Percentiles rank a stretch among this genome's conserved stretches.
Evolutionary conservation across 805 yeast species (phyloP).

Genomic region (Candida taoyuanica): DNA sequence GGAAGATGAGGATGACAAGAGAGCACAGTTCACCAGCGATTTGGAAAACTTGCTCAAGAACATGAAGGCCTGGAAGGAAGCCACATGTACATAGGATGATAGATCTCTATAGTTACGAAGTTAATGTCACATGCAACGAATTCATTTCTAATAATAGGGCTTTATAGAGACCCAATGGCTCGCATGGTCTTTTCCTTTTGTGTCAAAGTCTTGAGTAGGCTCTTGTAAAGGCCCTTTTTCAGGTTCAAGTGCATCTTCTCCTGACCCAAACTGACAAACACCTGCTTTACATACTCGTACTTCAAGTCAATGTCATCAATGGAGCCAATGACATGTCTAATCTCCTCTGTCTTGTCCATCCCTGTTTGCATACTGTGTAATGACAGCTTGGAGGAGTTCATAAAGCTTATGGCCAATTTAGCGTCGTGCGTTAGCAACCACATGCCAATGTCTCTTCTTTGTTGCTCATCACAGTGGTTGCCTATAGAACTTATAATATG

Average conservation of each 20-base stretch:
- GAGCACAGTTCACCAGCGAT: not conserved
- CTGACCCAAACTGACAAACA: slow-evolving; percentile 20
- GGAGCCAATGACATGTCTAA: slow-evolving; percentile 12
- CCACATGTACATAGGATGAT: too few species aligned
- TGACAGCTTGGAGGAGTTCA: slow-evolving; percentile 16
- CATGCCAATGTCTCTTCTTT: slow-evolving; percentile 16
- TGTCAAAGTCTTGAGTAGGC: slow-evolving; percentile 8
- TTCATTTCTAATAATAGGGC: not conserved
- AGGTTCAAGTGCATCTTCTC: slow-evolving; percentile 15
- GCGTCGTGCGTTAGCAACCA: slow-evolving; percentile 22
- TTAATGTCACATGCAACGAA: not conserved
- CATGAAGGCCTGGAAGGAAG: not conserved
- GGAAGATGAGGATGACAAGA: not conserved
- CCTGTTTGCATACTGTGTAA: slow-evolving; percentile 11
- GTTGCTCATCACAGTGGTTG: slow-evolving; percentile 11
- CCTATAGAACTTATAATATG: slow-evolving; percentile 12
- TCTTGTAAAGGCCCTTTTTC: slow-evolving; percentile 17
- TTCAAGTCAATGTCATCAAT: slow-evolving; percentile 19
- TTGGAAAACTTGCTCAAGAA: not conserved
- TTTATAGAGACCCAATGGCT: not conserved
- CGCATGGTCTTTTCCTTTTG: slow-evolving; percentile 6
- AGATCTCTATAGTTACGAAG: too few species aligned
- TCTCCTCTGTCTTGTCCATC: slow-evolving; percentile 15
- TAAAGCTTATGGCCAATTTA: slow-evolving; percentile 20
- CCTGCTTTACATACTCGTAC: slow-evolving; percentile 18